Percentiles rank a stretch among this genome's conserved stretches.
These are phyloP conservation scores for Diaporthe sp. DNA, from an alignment of 2,329 filamentous ascomycete species.

Conservation along the genomic window DNA sequence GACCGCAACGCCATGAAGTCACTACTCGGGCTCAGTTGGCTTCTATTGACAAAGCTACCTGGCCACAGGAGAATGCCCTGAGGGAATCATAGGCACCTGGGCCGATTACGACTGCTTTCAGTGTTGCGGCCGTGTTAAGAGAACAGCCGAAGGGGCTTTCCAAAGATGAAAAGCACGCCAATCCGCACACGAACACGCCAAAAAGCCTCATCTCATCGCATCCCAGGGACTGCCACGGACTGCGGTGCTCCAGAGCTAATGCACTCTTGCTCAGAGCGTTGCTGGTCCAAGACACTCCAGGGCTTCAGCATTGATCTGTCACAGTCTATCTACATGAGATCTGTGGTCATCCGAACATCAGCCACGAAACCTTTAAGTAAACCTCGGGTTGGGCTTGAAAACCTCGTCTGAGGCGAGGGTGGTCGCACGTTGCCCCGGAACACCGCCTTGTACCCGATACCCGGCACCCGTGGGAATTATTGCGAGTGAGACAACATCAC, in stretches of 20 bases:
- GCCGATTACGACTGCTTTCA: not conserved
- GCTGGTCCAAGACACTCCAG: not conserved
- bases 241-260: constrained; percentile 40
- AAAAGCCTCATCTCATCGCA: not conserved
- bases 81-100: not conserved
- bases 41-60: not conserved
- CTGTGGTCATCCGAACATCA: constrained; percentile 7
- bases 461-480: not conserved
- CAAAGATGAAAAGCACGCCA: not conserved
- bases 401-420: not conserved
- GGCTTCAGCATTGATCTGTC: not conserved
- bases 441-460: not conserved
- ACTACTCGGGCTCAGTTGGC: not conserved
- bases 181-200: not conserved
- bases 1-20: too few relatives aligned
- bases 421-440: not conserved
- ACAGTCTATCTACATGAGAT: not conserved
- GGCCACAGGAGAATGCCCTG: not conserved
- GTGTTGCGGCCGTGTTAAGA: too few relatives aligned
- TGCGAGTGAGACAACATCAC: not conserved
- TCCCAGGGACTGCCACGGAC: constrained; percentile 36
- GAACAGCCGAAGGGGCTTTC: not conserved
- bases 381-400: not conserved
- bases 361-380: not conserved
- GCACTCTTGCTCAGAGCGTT: not conserved